phyloP scores from a whole-genome alignment of 305 asterid species.

The Solanum hybrid region DNA sequence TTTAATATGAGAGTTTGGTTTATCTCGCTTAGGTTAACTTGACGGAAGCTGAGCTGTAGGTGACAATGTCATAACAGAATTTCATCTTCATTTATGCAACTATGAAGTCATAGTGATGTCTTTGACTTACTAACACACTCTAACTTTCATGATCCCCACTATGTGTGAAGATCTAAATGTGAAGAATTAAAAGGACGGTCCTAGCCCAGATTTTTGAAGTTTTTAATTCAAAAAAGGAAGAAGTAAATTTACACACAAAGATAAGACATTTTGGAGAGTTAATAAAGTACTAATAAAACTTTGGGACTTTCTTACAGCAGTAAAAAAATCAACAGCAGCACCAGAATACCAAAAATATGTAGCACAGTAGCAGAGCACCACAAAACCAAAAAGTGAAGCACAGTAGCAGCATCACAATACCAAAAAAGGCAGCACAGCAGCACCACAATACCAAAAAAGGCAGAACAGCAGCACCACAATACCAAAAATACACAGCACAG shows the following conservation, averaged over 20 bases:
- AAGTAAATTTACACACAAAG: neutral
- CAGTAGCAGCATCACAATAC: neutral
- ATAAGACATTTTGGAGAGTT: neutral
- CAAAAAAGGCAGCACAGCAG: neutral
- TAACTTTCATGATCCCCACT: neutral
- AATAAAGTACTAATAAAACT: neutral
- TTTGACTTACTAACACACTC: neutral
- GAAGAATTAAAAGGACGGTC: neutral
- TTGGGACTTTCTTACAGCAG: neutral
- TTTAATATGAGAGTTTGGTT: constrained; percentile 15
- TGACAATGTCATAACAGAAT: neutral
- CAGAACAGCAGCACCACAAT: neutral
- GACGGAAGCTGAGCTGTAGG: neutral
- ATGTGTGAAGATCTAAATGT: neutral
- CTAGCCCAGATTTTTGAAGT: neutral
- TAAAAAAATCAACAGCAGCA: neutral
- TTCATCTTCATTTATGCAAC: neutral
- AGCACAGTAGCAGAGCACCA: neutral
- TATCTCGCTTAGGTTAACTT: neutral
- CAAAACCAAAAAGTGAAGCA: neutral
- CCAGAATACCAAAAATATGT: neutral
- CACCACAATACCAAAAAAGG: neutral
- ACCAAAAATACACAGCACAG: neutral
- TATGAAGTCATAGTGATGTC: neutral
- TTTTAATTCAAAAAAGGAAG: no score